A percentile compares a stretch with the other conserved stretches of the same genome.
Evolutionary conservation across 495 filamentous ascomycete species (phyloP).

Genomic region (Penicillium bialowiezense): DNA sequence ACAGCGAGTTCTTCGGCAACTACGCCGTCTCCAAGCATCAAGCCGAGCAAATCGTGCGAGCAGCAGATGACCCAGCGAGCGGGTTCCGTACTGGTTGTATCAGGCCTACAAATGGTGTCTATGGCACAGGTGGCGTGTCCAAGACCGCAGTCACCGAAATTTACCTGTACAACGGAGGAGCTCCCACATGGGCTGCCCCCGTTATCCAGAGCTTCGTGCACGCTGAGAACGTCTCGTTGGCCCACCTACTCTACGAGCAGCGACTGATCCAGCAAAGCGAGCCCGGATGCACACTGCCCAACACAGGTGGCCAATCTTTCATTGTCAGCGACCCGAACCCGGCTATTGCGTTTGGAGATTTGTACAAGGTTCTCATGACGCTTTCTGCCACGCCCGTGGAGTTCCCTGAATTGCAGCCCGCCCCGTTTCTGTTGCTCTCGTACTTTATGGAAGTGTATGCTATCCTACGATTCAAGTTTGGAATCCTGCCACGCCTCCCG

Average conservation of each 20-base stretch:
- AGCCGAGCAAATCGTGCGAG: constrained; percentile 50
- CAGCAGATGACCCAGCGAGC: constrained; percentile 34
- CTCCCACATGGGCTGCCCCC: constrained; percentile 46
- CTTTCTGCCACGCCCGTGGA: constrained; percentile 29
- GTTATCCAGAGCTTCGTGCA: constrained; percentile 57
- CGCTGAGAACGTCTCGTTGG: constrained; percentile 55
- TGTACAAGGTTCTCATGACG: constrained; percentile 32
- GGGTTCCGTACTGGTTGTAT: constrained; percentile 56
- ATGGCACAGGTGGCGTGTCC: constrained; percentile 53
- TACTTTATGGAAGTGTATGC: constrained; percentile 50
- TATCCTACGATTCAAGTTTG: constrained; percentile 39
- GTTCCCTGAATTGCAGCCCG: constrained; percentile 26
- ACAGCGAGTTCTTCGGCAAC: constrained; percentile 53
- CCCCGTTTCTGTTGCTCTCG: constrained; percentile 40
- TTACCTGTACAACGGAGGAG: constrained; percentile 28
- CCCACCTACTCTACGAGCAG: constrained; percentile 58
- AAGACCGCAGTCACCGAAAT: constrained; percentile 40
- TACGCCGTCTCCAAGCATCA: constrained; percentile 54
- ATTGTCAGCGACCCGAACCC: constrained; percentile 40
- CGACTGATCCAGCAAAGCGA: constrained; percentile 46
- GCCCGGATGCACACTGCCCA: constrained; percentile 36
- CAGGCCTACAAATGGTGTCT: constrained; percentile 57
- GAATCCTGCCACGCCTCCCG: constrained; percentile 40
- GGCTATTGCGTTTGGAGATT: constrained; percentile 30
- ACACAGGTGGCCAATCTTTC: constrained; percentile 40